These are phyloP conservation scores for Vinca minor DNA, from an alignment of 257 asterid species.

Conservation along the genomic window DNA sequence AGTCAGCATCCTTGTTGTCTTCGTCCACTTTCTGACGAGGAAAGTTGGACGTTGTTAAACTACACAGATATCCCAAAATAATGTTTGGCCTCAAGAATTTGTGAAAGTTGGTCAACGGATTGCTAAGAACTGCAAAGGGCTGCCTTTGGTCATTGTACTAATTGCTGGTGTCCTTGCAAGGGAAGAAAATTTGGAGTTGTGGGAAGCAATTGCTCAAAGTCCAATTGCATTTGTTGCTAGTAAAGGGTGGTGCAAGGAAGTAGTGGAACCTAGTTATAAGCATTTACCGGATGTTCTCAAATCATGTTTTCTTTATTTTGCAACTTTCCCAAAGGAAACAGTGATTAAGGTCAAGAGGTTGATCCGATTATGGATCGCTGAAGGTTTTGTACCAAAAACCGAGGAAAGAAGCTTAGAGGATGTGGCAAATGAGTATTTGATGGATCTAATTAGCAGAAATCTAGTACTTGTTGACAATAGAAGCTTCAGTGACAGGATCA, in stretches of 20 bases:
- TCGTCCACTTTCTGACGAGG: not conserved
- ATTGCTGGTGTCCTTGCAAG: not conserved
- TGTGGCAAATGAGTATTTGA: not conserved
- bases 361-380: slow-evolving; percentile 9
- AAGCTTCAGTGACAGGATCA: not conserved
- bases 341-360: not conserved
- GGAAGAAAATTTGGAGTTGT: not conserved
- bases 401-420: not conserved
- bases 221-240: not conserved
- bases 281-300: slow-evolving; percentile 6
- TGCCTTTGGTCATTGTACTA: not conserved
- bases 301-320: slow-evolving; percentile 13
- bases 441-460: slow-evolving; percentile 1
- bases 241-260: not conserved
- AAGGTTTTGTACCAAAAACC: not conserved
- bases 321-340: not conserved
- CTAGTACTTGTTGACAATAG: not conserved
- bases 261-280: slow-evolving; percentile 3
- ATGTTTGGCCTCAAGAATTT: not conserved
- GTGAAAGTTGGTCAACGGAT: not conserved
- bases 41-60: not conserved
- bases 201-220: not conserved
- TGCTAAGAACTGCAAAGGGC: not conserved
- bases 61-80: not conserved
- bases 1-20: not conserved